Evolutionary conservation across 176 grass and related monocot genomes (phyloP).

Genomic region (bread wheat (Triticum aestivum)): IWGSC_CS_RefSeq_v2.1 NC_057805.1:439999105-439999604

Average conservation of each 20-base stretch:
- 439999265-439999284: neutral
- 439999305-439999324: neutral
- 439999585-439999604: neutral
- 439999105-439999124: slow-evolving; percentile 58
- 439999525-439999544: too few species aligned
- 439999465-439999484: too few species aligned
- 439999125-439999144: slow-evolving; percentile 86
- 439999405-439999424: too few species aligned
- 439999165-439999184: neutral
- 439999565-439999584: too few species aligned
- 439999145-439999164: slow-evolving; percentile 13
- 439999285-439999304: neutral
- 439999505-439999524: too few species aligned
- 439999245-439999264: neutral
- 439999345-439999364: too few species aligned
- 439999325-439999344: neutral
- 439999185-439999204: neutral
- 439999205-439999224: neutral
- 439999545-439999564: too few species aligned
- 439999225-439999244: neutral
- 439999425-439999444: too few species aligned
- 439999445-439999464: too few species aligned
- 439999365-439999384: too few species aligned
- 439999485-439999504: too few species aligned
- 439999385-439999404: too few species aligned